Conservation (phyloP, 805 yeast genomes). For the Saccharomyces kudriavzevii region DNA sequence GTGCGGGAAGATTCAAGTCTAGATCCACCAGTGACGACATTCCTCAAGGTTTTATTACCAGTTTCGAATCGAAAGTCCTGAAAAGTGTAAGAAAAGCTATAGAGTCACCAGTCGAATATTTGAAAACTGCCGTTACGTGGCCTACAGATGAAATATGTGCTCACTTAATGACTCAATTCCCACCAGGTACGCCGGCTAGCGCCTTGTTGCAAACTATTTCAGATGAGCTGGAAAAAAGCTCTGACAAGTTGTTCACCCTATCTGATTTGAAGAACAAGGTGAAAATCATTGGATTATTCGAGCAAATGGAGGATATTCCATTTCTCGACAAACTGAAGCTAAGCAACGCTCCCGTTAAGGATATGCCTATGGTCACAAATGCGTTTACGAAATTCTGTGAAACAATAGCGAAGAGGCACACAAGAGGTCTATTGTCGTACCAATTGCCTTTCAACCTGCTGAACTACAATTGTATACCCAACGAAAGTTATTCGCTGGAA, state of each 20-base stretch:
- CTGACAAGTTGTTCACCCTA: slow-evolving; percentile 19
- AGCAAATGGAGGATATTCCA: slow-evolving; percentile 35
- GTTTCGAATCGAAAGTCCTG: slow-evolving; percentile 40
- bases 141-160: slow-evolving; percentile 71
- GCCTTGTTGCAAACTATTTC: slow-evolving; percentile 44
- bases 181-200: slow-evolving; percentile 40
- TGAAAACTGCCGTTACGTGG: slow-evolving; percentile 64
- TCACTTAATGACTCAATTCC: slow-evolving; percentile 53
- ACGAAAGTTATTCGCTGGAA: slow-evolving; percentile 22
- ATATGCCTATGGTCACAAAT: slow-evolving; percentile 32
- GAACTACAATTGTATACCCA: slow-evolving; percentile 19
- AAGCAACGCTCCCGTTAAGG: slow-evolving; percentile 55
- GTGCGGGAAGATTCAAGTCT: slow-evolving; percentile 76
- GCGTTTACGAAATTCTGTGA: slow-evolving; percentile 42
- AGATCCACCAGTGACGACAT: slow-evolving; percentile 4
- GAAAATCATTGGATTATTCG: slow-evolving; percentile 38
- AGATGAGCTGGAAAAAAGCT: slow-evolving; percentile 13
- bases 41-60: slow-evolving; percentile 46
- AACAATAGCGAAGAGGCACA: slow-evolving; percentile 47
- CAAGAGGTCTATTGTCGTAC: slow-evolving; percentile 51
- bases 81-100: slow-evolving; percentile 40
- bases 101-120: slow-evolving; percentile 41
- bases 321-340: slow-evolving; percentile 51
- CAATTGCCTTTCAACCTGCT: slow-evolving; percentile 26
- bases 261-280: slow-evolving; percentile 29